Evolutionary conservation across 176 grass and related monocot genomes (phyloP).

Genomic region (barley (Hordeum vulgare)): DNA sequence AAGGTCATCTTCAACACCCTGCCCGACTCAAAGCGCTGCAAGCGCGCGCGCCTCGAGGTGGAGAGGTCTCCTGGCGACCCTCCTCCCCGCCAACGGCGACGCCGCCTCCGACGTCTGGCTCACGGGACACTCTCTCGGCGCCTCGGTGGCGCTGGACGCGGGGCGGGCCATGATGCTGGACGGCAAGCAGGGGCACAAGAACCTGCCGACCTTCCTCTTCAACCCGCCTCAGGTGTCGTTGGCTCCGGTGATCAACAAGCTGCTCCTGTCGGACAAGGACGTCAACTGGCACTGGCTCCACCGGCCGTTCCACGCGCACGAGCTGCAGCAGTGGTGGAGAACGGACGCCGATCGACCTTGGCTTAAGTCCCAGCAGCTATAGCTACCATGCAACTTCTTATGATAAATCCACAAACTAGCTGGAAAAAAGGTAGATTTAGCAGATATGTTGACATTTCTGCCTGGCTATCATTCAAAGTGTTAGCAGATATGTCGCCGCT

Average conservation of each 20-base stretch:
- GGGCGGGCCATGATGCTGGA: neutral
- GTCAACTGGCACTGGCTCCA: neutral
- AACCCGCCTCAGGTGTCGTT: neutral
- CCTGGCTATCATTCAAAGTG: no score
- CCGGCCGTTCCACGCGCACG: neutral
- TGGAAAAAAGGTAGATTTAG: no score
- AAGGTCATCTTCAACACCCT: neutral
- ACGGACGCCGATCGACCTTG: neutral
- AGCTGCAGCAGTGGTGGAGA: constrained; percentile 14
- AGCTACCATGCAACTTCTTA: neutral
- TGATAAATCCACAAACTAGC: no score
- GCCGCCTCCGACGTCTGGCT: neutral
- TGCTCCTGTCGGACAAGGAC: neutral
- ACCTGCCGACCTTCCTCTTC: neutral
- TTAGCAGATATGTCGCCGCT: no score
- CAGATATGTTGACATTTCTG: no score
- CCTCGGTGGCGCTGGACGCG: neutral
- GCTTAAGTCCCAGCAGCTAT: neutral
- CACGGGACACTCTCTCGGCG: neutral
- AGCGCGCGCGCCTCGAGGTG: neutral
- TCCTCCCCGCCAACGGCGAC: neutral
- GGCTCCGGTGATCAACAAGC: neutral
- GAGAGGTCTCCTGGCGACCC: neutral
- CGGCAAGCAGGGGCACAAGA: no score
- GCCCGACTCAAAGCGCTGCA: neutral